phyloP scores from a whole-genome alignment of 352 stramenopile species.

The Aphanomyces euteiches region DNA sequence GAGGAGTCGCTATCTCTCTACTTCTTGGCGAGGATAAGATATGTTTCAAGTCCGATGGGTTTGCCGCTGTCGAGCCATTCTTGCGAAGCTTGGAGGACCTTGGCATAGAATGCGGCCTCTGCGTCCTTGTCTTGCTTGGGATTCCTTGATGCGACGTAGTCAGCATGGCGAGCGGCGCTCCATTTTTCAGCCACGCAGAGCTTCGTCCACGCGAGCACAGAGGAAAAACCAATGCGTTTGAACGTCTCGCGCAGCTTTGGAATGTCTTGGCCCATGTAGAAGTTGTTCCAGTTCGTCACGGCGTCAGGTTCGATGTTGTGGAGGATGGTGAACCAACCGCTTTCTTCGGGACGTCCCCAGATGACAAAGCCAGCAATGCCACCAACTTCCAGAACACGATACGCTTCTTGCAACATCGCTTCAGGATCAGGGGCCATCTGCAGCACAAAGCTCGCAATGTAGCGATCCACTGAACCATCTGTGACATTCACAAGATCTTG shows the following conservation, averaged over 20 bases:
- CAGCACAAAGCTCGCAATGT: constrained; percentile 50
- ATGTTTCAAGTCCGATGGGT: constrained; percentile 54
- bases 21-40: constrained; percentile 47
- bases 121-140: constrained; percentile 39
- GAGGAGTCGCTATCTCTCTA: background rate
- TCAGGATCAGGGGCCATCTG: constrained; percentile 49
- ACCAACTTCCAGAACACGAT: constrained; percentile 40
- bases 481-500: constrained; percentile 42
- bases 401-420: constrained; percentile 45
- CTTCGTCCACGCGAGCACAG: constrained; percentile 49
- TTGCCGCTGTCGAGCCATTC: constrained; percentile 47
- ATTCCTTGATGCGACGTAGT: constrained; percentile 37
- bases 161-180: constrained; percentile 45
- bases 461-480: constrained; percentile 43
- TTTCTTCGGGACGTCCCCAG: constrained; percentile 48
- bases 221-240: constrained; percentile 36
- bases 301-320: constrained; percentile 33
- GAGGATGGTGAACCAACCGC: constrained; percentile 40
- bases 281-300: constrained; percentile 38
- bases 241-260: constrained; percentile 38
- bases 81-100: constrained; percentile 43
- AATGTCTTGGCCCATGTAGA: constrained; percentile 47
- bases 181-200: constrained; percentile 48
- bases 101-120: constrained; percentile 31
- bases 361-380: constrained; percentile 55